Conservation (phyloP, 2,329 filamentous ascomycete genomes). For the Paracoccidioides lutzii region DNA sequence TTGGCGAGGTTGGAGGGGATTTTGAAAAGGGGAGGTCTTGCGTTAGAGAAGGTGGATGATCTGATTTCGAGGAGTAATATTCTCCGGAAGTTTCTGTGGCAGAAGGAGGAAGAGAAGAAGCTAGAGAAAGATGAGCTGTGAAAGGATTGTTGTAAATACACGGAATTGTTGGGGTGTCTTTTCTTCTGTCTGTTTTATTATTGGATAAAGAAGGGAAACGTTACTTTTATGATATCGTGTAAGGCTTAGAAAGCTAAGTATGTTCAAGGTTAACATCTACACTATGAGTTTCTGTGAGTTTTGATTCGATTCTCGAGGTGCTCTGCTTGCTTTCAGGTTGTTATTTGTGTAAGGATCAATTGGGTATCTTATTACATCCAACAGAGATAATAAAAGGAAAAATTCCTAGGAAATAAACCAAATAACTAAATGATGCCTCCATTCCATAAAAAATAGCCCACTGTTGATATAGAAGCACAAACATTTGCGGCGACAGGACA, state of each 20-base stretch:
- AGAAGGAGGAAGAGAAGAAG: conserved; percentile 42
- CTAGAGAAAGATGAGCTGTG: conserved; percentile 58
- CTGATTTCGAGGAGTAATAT: conserved; percentile 79
- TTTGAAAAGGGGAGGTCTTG: conserved; percentile 73
- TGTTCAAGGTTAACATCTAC: background rate
- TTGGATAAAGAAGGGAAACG: background rate
- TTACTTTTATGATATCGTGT: background rate
- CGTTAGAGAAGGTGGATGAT: conserved; percentile 78
- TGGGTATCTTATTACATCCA: background rate
- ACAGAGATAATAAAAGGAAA: background rate
- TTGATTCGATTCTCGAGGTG: background rate
- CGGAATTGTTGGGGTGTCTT: background rate
- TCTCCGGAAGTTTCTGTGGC: conserved; percentile 59
- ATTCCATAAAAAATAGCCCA: background rate
- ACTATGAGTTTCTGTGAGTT: background rate
- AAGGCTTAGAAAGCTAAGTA: background rate
- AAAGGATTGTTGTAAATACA: conserved; percentile 12
- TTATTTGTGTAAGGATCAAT: background rate
- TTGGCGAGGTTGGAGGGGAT: conserved; percentile 65
- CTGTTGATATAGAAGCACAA: background rate
- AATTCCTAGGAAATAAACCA: background rate
- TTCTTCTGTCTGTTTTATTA: background rate
- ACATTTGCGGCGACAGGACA: background rate
- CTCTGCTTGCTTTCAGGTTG: background rate
- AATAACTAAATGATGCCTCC: background rate